A percentile compares a stretch with the other conserved stretches of the same genome.
These are phyloP conservation scores for Aspergillus clavatus DNA, from an alignment of 2,329 filamentous ascomycete genomes.

Conservation along the genomic window DNA sequence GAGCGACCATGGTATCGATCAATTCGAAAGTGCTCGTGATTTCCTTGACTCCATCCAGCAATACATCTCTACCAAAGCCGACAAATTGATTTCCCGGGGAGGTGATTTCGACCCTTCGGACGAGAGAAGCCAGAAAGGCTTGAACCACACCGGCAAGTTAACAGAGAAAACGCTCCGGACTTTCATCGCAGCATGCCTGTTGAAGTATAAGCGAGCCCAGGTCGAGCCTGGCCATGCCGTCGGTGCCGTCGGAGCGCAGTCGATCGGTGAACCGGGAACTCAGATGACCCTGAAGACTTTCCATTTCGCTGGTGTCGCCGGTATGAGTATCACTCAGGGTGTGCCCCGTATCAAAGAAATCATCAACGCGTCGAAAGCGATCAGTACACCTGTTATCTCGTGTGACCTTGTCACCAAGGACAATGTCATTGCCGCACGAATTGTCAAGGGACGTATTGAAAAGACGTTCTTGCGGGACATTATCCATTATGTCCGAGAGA, in stretches of 20 bases:
- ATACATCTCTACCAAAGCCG: constrained; percentile 62
- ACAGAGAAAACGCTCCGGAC: constrained; percentile 66
- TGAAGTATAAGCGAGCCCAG: constrained; percentile 85
- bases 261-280: constrained; percentile 95
- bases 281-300: constrained; percentile 99
- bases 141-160: constrained; percentile 76
- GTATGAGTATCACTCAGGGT: constrained; percentile 99
- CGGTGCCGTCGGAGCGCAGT: constrained; percentile 92
- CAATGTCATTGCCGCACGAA: constrained; percentile 72
- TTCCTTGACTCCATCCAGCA: constrained; percentile 75
- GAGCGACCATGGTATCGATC: constrained; percentile 64
- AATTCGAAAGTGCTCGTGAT: constrained; percentile 74
- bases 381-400: constrained; percentile 89
- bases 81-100: constrained; percentile 49
- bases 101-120: constrained; percentile 29
- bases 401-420: constrained; percentile 75
- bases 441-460: constrained; percentile 90
- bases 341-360: constrained; percentile 99
- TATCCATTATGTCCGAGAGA: constrained; percentile 76
- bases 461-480: constrained; percentile 86
- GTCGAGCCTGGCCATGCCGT: constrained; percentile 95
- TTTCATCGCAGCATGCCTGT: constrained; percentile 77
- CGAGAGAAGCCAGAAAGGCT: constrained; percentile 28
- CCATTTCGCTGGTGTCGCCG: constrained; percentile 98
- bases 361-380: constrained; percentile 92